Base-by-base conservation (phyloP, 148 eudicot species). In the Cornus suecica region DNA sequence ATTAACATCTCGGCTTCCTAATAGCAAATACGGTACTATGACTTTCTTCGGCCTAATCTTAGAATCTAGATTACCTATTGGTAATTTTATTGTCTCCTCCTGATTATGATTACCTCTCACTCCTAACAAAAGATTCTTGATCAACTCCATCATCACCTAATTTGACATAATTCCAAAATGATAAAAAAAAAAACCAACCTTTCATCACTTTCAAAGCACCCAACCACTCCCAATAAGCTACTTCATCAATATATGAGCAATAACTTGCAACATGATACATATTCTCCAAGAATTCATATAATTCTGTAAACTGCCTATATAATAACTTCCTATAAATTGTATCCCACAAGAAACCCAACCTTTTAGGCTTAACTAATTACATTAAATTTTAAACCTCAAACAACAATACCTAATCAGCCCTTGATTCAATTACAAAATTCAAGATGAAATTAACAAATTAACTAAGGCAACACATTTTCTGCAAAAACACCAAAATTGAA, bases 201-300 rank as follows among this genome's bases (percentile, higher is more conserved):
- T 48, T 48, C 54, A 48, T 48, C 42, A 16, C 54, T 1, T 11
- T 48, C 54, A 2, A 48, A 48, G 54, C 54, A 37, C 54, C 54
- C 2, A 48, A 11, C 18, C 18, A 48, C 20, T 48, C 15, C 2
- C 54, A 48, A 48, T 48, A 11, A 11, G 2, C 4, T 13, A 11
- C 20, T 48, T 7, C 54, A 48, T 48, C 18, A 16, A 13, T 48
- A 11, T 13, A 48, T 48, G 54, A 16, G 42, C 42, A 5, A 37
- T 37, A 37, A 37, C 42, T 37, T 37, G 42, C 9, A 34, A 69
- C 54, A 23, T 68, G 28, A 68, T 31, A 24, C 71, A 41, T 51
- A 69, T 69, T 69, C 72, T 30, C 48, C n/a, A 45, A 45, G 31
- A 25, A 25, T 69, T 32, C 30, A 45, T 26, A 69, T 25, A 63